These are phyloP conservation scores for Trametes hirsuta DNA, from an alignment of 1,284 basidiomycete species.

Conservation along the genomic window DNA sequence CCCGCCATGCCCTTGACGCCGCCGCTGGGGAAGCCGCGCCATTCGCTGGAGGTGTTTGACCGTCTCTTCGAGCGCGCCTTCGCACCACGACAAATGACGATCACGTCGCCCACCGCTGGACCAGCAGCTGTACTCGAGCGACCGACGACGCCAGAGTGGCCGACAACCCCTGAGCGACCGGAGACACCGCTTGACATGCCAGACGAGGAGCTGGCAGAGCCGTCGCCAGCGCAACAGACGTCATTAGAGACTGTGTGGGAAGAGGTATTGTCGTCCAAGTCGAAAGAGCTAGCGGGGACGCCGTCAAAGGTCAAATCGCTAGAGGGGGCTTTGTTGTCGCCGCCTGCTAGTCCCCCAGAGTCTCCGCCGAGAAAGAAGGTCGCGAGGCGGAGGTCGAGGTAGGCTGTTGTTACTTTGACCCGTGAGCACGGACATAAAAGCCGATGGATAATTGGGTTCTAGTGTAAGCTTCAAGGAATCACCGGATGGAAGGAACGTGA, in stretches of 20 bases:
- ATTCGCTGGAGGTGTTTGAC: constrained; percentile 28
- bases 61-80: constrained; percentile 27
- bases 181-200: constrained; percentile 30
- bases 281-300: constrained; percentile 61
- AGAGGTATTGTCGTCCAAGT: constrained; percentile 62
- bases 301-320: constrained; percentile 70
- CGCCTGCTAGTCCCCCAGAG: constrained; percentile 30
- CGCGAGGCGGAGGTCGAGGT: constrained; percentile 27
- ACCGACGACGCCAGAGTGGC: constrained; percentile 17
- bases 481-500: constrained; percentile 61
- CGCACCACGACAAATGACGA: constrained; percentile 18
- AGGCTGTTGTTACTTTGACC: constrained; percentile 24
- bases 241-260: constrained; percentile 66
- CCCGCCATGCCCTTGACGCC: constrained; percentile 4
- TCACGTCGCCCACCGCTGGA: constrained; percentile 5
- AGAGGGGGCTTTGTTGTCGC: constrained; percentile 34
- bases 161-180: constrained; percentile 23
- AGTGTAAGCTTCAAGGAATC: constrained; percentile 71
- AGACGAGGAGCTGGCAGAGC: constrained; percentile 17
- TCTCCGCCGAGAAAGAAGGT: constrained; percentile 11
- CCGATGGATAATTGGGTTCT: constrained; percentile 21
- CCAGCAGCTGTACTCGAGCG: constrained; percentile 13
- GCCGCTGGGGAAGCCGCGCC: constrained; percentile 22
- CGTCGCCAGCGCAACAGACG: constrained; percentile 22
- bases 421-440: not conserved